Base-by-base conservation (phyloP, 192 early-diverging fungal species). In the Backusella sp. region DNA sequence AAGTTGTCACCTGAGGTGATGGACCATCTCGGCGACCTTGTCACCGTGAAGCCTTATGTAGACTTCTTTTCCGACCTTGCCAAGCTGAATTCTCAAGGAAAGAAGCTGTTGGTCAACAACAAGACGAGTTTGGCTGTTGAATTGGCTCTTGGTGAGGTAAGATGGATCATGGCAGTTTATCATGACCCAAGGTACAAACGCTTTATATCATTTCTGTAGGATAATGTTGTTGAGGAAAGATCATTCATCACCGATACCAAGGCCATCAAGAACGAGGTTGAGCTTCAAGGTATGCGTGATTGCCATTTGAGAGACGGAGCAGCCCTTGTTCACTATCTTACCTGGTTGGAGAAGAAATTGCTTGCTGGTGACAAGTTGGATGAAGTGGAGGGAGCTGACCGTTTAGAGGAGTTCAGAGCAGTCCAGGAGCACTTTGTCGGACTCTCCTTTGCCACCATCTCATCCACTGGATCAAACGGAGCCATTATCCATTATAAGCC, bases 401-500 rank as follows among this genome's bases (percentile, higher is more conserved):
- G 91, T 46, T 87, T 98, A 11, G 95, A 96, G 81, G 76, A 80
- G 79, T 89, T 96, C 78, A 87, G 97, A 71, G 73, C 76, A 65
- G 89, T 88, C 73, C 92, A 94, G 77, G 77, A 86, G 37, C 80
- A 94, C 80, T 98, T 95, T 83, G 92, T 96, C 35, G 98, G 98
- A 2, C 92, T 97, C 65, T 95, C 94, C 72, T 99, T 99, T 77
- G 93, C 92, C 77, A 99, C 98, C 26, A 99, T 99, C 75, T 98
- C 96, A 7, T 91, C 94, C 17, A 95, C 95, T 9, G 98, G 98
- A 3, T 82, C 98, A n/a, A 99, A 97, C 76, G 98, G 96, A 6
- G 93, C 96, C 41, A 96, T 99, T 81, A 98, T 99, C 79, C 98
- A 99, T 82, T 99, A 99, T 88, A 92, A 91, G 82, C 97, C 98